These are phyloP conservation scores for Cercospora sp. DNA, from an alignment of 2,329 filamentous ascomycete species.

Conservation along the genomic window DNA sequence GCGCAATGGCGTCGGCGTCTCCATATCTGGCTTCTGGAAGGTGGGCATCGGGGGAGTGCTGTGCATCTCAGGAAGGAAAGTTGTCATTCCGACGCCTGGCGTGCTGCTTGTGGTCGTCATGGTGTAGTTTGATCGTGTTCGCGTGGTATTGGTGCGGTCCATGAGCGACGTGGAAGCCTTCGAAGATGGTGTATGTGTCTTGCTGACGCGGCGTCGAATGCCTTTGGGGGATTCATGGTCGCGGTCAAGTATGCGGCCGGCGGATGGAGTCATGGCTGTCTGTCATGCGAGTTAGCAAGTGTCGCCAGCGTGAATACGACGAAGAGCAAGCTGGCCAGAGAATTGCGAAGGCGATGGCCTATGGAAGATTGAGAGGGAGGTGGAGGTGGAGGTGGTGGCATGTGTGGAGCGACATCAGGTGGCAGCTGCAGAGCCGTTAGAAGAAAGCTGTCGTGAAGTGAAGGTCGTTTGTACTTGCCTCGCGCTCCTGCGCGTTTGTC, in stretches of 20 bases:
- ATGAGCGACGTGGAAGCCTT: constrained; percentile 24
- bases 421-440: neutral
- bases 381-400: neutral
- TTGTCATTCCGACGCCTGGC: constrained; percentile 19
- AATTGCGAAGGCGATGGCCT: constrained; percentile 16
- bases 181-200: constrained; percentile 18
- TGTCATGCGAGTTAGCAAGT: constrained; percentile 15
- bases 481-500: neutral
- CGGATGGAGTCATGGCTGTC: constrained; percentile 25
- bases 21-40: constrained; percentile 33
- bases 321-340: constrained; percentile 15
- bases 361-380: neutral
- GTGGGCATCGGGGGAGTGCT: constrained; percentile 37
- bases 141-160: constrained; percentile 28
- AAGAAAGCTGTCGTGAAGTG: neutral
- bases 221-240: constrained; percentile 20
- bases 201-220: constrained; percentile 26
- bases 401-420: neutral
- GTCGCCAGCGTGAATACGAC: constrained; percentile 8
- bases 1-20: constrained; percentile 14
- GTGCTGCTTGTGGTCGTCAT: constrained; percentile 23
- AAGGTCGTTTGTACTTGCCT: constrained; percentile 1
- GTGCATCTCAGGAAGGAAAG: constrained; percentile 34
- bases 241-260: constrained; percentile 20
- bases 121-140: constrained; percentile 19